Conservation (phyloP, 257 asterid species). For the Dorcoceras hygrometricum region DNA sequence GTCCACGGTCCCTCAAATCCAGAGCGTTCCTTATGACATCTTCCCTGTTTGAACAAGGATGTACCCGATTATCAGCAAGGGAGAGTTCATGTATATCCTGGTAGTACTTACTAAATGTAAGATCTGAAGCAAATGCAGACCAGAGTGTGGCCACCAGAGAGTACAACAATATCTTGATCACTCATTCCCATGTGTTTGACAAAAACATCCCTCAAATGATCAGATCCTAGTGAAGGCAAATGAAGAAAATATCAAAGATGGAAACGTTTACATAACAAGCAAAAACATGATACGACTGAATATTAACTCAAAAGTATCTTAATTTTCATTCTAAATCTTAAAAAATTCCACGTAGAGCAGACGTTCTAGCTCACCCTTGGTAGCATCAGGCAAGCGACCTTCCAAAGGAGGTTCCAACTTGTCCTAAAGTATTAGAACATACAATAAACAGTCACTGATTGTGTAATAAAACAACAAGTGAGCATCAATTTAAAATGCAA, state of each 20-base stretch:
- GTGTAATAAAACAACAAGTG: neutral
- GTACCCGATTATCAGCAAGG: neutral
- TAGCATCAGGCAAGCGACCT: conserved; percentile 57
- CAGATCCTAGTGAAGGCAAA: conserved; percentile 31
- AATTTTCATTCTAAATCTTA: neutral
- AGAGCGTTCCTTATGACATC: conserved; percentile 55
- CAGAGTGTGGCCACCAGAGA: conserved; percentile 57
- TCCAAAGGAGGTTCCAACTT: conserved; percentile 50
- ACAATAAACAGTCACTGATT: neutral
- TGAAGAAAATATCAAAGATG: neutral
- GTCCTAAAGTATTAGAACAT: conserved; percentile 32
- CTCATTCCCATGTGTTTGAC: conserved; percentile 45
- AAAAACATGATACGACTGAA: neutral
- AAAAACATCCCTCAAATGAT: conserved; percentile 53
- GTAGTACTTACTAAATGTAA: neutral
- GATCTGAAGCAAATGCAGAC: conserved; percentile 17
- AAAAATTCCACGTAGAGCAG: neutral
- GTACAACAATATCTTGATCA: conserved; percentile 50
- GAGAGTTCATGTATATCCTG: neutral
- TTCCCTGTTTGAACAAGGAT: conserved; percentile 32
- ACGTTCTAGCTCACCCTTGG: conserved; percentile 29
- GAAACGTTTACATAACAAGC: neutral
- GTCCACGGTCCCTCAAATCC: conserved; percentile 62
- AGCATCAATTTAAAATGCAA: no score
- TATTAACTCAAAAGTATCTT: neutral